Conservation (phyloP, 2,329 filamentous ascomycete genomes). For the Phialemonium atrogriseum region DNA sequence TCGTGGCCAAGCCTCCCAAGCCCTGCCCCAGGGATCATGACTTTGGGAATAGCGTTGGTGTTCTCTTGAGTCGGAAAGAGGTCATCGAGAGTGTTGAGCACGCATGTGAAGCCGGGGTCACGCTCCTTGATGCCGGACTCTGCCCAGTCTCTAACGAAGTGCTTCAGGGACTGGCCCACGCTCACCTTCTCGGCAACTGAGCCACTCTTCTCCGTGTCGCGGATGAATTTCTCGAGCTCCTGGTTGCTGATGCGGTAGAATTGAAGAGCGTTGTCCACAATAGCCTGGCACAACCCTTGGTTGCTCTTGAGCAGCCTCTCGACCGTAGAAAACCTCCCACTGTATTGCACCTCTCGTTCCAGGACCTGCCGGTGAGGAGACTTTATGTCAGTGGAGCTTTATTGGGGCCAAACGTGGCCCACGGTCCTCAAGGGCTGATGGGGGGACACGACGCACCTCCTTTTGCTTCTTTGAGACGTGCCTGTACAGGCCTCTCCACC, state of each 20-base stretch:
- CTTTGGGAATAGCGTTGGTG: conserved; percentile 15
- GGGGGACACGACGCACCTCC: too few relatives aligned
- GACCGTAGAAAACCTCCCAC: conserved; percentile 39
- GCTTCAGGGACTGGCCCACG: conserved; percentile 45
- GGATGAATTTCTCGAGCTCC: conserved; percentile 36
- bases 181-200: conserved; percentile 35
- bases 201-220: conserved; percentile 26
- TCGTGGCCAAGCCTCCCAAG: conserved; percentile 44
- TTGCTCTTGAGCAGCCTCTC: conserved; percentile 35
- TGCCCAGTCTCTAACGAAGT: conserved; percentile 50
- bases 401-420: too few relatives aligned
- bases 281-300: conserved; percentile 33
- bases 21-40: conserved; percentile 45
- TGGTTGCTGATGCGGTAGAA: conserved; percentile 35
- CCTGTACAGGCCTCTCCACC: conserved; percentile 26
- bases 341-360: conserved; percentile 48
- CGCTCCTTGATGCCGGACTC: conserved; percentile 37
- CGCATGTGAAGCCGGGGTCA: conserved; percentile 29
- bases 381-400: conserved; percentile 6
- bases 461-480: conserved; percentile 26
- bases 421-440: too few relatives aligned
- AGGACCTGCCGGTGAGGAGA: conserved; percentile 28
- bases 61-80: conserved; percentile 20
- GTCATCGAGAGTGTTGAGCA: conserved; percentile 22
- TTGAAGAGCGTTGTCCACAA: conserved; percentile 32